Base-by-base conservation (phyloP, 352 stramenopile genomes). In the Ophiocytium majus region DNA sequence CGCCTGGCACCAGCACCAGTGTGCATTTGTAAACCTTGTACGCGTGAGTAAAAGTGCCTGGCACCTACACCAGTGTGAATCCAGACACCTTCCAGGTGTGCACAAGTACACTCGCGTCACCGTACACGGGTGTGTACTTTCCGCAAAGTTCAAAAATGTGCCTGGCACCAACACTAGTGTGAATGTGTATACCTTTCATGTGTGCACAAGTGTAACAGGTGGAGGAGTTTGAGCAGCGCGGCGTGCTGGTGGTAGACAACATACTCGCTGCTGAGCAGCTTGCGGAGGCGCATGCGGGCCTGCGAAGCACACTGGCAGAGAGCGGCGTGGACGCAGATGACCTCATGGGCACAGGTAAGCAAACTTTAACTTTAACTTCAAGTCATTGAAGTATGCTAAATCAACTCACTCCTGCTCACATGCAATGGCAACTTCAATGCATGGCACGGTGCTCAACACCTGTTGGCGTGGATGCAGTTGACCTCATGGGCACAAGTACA, bases 311-410 rank as follows among this genome's bases (percentile, higher is more conserved):
- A 17, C 66, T 78, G 32, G 5, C 5, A 5, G 5, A 5, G 35
- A 5, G 14, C 14, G 66, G 66, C 5, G 5, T 5, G 5, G 5
- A 78, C 14, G 5, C 66, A 5, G 66, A 78, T 14, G 66, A 78
- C 35, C 66, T 78, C 66, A 78, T 78, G 66, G 35, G 35, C 17
- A 78, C 66, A 17, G 66, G 66, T 78, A 78, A 78, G 35, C 5
- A 43, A 78, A 78, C n/a, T n/a, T n/a, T n/a, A n/a, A n/a, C n/a
- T n/a, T n/a, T 71, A 23, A 71, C 57, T 71, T 23, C 23, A 23
- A 71, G 57, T 71, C 19, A 71, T 71, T 71, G 57, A 71, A 71
- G 19, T 28, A 71, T 23, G 28, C 23, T 23, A 71, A 23, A 28
- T 23, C 57, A 71, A 23, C 57, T 23, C 28, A 71, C 23, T 23